These are phyloP conservation scores for Melanogaster broomeanus DNA, from an alignment of 768 basidiomycete genomes.

Conservation along the genomic window DNA sequence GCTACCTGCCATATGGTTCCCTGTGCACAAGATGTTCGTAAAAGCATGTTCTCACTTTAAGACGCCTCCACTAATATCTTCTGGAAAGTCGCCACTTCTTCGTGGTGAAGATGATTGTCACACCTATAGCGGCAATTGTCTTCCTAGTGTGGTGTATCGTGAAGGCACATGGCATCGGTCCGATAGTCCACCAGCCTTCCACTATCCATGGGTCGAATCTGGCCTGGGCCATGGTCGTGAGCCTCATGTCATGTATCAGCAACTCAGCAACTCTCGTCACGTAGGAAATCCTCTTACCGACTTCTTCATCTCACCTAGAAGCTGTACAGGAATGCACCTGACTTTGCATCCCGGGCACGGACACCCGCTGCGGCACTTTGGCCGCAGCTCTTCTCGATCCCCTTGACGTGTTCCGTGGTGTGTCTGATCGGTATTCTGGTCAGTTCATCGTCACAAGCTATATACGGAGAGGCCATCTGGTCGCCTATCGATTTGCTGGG, in stretches of 20 bases:
- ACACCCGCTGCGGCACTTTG: conserved; percentile 57
- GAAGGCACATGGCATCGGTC: conserved; percentile 76
- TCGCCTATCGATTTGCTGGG: conserved; percentile 72
- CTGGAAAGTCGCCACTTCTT: conserved; percentile 69
- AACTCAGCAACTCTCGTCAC: conserved; percentile 78
- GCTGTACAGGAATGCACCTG: conserved; percentile 62
- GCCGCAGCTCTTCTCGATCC: conserved; percentile 72
- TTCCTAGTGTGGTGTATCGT: conserved; percentile 82
- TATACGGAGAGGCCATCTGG: conserved; percentile 81
- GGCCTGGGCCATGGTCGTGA: conserved; percentile 74
- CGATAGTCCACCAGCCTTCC: conserved; percentile 66
- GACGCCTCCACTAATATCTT: conserved; percentile 8
- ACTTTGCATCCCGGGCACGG: conserved; percentile 67
- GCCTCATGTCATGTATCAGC: conserved; percentile 76
- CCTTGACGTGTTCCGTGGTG: conserved; percentile 71
- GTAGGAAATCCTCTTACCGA: conserved; percentile 35
- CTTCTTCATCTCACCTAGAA: conserved; percentile 16
- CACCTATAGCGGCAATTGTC: conserved; percentile 65
- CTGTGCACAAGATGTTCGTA: conserved; percentile 75
- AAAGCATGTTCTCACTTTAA: conserved; percentile 7
- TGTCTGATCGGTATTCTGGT: conserved; percentile 84
- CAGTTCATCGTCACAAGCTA: conserved; percentile 70
- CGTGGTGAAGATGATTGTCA: conserved; percentile 73
- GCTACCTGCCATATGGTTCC: conserved; percentile 80
- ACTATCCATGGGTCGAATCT: conserved; percentile 66